Conservation (phyloP, 148 eudicot species). For the Rhododendron ovatum region DNA sequence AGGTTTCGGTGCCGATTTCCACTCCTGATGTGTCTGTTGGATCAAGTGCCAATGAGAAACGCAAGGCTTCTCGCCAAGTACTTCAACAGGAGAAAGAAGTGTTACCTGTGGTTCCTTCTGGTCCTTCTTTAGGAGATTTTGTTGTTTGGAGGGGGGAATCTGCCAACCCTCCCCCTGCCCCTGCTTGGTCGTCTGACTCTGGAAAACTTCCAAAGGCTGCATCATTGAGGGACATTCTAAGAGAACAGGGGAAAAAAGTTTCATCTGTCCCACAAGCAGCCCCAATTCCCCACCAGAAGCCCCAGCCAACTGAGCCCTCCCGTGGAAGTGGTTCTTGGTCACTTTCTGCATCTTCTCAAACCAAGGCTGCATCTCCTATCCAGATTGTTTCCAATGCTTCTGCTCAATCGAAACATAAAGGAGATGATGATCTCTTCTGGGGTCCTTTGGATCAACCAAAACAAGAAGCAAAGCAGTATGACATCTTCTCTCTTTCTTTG, state of each 20-base stretch:
- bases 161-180: slow-evolving; percentile 53
- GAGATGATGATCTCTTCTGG: slow-evolving; percentile 95
- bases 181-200: slow-evolving; percentile 89
- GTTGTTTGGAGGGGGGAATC: slow-evolving; percentile 88
- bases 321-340: slow-evolving; percentile 51
- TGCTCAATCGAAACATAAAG: slow-evolving; percentile 55
- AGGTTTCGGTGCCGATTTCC: slow-evolving; percentile 33
- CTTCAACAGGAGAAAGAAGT: slow-evolving; percentile 60
- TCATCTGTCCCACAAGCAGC: slow-evolving; percentile 29
- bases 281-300: slow-evolving; percentile 47
- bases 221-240: slow-evolving; percentile 80
- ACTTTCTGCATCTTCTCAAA: slow-evolving; percentile 38
- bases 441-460: slow-evolving; percentile 85
- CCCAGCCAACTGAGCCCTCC: slow-evolving; percentile 35
- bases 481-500: slow-evolving; percentile 13
- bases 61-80: slow-evolving; percentile 44
- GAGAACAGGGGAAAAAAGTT: slow-evolving; percentile 63
- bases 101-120: slow-evolving; percentile 68
- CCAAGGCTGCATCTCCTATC: slow-evolving; percentile 56
- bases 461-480: slow-evolving; percentile 67
- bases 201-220: slow-evolving; percentile 55
- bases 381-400: slow-evolving; percentile 39
- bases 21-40: slow-evolving; percentile 39
- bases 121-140: slow-evolving; percentile 93
- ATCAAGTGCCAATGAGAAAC: slow-evolving; percentile 60